These are phyloP conservation scores for Lentinula lateritia DNA, from an alignment of 768 basidiomycete genomes.

Conservation along the genomic window DNA sequence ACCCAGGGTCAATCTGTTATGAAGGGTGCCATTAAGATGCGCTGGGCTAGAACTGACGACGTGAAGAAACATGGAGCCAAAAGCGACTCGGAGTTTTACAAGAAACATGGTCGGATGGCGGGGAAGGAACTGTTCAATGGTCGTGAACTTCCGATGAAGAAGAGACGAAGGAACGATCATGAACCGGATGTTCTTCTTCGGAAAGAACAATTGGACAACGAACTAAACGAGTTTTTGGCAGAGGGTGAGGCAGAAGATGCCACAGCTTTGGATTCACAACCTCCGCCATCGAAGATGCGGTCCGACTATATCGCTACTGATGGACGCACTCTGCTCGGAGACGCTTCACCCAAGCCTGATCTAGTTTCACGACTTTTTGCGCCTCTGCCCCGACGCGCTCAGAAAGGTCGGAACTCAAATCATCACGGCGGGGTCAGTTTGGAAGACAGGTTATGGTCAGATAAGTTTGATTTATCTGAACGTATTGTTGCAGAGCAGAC, in stretches of 20 bases:
- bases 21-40: constrained; percentile 62
- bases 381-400: constrained; percentile 37
- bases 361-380: constrained; percentile 43
- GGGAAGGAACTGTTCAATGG: constrained; percentile 52
- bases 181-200: constrained; percentile 28
- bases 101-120: constrained; percentile 58
- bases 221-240: constrained; percentile 65
- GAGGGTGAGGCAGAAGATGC: constrained; percentile 31
- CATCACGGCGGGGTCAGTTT: constrained; percentile 1
- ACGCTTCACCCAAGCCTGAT: constrained; percentile 39
- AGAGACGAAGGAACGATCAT: constrained; percentile 30
- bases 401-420: constrained; percentile 14
- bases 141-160: constrained; percentile 20
- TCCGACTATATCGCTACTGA: constrained; percentile 54
- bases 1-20: constrained; percentile 41
- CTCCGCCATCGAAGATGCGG: constrained; percentile 62
- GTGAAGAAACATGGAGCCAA: constrained; percentile 76
- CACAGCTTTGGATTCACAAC: constrained; percentile 23
- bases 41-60: constrained; percentile 70
- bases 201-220: constrained; percentile 51
- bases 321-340: constrained; percentile 49
- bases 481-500: neutral
- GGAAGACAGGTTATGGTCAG: constrained; percentile 12
- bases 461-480: constrained; percentile 1
- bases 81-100: constrained; percentile 73